Evolutionary conservation across 352 stramenopile genomes (phyloP), one percentile per base, ranked within the genome.

Genomic region (Phytophthora idaei): DNA sequence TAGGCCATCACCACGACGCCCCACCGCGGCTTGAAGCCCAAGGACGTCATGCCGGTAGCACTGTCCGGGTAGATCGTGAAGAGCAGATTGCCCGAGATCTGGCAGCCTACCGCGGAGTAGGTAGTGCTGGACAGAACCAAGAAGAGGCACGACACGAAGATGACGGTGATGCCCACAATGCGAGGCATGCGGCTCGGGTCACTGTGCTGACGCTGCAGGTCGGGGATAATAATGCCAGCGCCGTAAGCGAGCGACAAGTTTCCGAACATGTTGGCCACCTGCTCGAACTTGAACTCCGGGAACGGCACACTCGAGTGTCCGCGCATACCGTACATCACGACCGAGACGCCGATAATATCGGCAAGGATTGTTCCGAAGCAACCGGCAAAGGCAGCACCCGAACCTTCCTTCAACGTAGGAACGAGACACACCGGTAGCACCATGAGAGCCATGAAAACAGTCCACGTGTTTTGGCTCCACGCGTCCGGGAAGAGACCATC

Each of bases 171-270:
- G 14, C 64, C 59, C 25, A 89, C 77, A 7, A 90, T 71, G 9
- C 78, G 77, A 7, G 82, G 82, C 82, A 90, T 89, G 14, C 80
- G 76, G 21, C 53, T 71, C 7, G 82, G 82, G 42, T 88, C 67
- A 28, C 64, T 80, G 63, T 90, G 81, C 37, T 90, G 77, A 15
- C 80, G 78, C 36, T 87, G 77, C 17, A 90, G 63, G 7, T 79
- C 71, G 1, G 81, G 81, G 54, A 90, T 89, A 34, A 89, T 74
- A 25, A 90, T 78, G 32, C 73, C 79, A 29, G 79, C 81, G 5
- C 72, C 80, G 54, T 90, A 90, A n/a, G 81, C 79, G 45, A 90
- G 76, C 17, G 73, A 85, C 44, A 90, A 64, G 56, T 87, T 90
- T 47, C 81, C 81, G 61, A 90, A 90, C 17, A 78, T 76, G 31